Percentiles rank a stretch among this genome's conserved stretches.
Evolutionary conservation across 1,139 yeast genomes (phyloP).

Genomic region (Scheffersomyces insectosa): DNA sequence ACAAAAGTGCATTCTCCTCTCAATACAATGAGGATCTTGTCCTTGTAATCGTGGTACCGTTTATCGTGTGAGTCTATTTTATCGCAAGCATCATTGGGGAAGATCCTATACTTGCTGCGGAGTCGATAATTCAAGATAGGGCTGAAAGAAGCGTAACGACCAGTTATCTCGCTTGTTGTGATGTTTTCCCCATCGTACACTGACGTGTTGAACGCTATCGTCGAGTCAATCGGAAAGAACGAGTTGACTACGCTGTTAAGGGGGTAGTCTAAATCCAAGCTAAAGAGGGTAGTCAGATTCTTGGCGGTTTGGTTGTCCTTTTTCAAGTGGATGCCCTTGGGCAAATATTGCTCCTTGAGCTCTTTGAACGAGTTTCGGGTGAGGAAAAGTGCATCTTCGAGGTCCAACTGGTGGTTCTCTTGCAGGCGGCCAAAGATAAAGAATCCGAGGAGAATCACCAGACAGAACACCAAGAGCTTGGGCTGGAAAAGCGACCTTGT

Average conservation of each 20-base stretch:
- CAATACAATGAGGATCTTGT: slow-evolving; percentile 34
- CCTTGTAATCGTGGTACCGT: slow-evolving; percentile 12
- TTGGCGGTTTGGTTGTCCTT: background rate
- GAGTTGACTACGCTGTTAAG: slow-evolving; percentile 39
- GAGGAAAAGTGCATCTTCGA: slow-evolving; percentile 29
- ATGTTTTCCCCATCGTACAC: slow-evolving; percentile 3
- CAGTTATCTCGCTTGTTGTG: slow-evolving; percentile 23
- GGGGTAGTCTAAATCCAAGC: slow-evolving; percentile 36
- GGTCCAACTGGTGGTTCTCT: slow-evolving; percentile 11
- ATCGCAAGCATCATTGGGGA: slow-evolving; percentile 34
- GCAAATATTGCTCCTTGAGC: slow-evolving; percentile 18
- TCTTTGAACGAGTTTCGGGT: slow-evolving; percentile 29
- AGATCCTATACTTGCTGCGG: slow-evolving; percentile 24
- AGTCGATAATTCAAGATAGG: slow-evolving; percentile 31
- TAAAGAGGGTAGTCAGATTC: background rate
- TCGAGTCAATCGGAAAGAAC: slow-evolving; percentile 45
- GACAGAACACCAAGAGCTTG: slow-evolving; percentile 11
- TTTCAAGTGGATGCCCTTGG: slow-evolving; percentile 3
- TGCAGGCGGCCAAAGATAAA: slow-evolving; percentile 1
- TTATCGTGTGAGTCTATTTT: slow-evolving; percentile 11
- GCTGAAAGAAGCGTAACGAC: slow-evolving; percentile 47
- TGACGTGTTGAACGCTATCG: slow-evolving; percentile 31
- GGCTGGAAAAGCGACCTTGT: slow-evolving; percentile 13
- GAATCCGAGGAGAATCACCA: slow-evolving; percentile 10
- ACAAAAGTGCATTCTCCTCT: slow-evolving; percentile 49